phyloP scores from a whole-genome alignment of 371 early-diverging fungal genomes.

The Cokeromyces recurvatus region DNA sequence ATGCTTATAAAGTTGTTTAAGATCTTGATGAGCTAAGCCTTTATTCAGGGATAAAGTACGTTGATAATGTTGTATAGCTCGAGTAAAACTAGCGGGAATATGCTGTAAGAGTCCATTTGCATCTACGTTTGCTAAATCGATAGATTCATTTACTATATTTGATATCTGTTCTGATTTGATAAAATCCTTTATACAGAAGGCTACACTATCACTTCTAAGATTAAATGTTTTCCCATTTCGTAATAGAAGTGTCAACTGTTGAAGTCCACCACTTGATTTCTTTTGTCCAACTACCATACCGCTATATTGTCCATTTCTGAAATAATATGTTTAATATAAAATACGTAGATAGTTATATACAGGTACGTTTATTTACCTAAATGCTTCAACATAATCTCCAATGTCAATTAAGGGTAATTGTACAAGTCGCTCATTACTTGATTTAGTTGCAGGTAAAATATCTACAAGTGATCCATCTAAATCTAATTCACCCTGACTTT shows the following conservation, averaged over 20 bases:
- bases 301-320: constrained; percentile 40
- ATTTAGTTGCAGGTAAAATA: background rate
- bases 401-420: constrained; percentile 12
- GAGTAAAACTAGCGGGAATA: constrained; percentile 19
- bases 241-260: constrained; percentile 35
- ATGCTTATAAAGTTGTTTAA: constrained; percentile 21
- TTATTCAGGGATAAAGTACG: constrained; percentile 16
- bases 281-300: constrained; percentile 43
- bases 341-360: background rate
- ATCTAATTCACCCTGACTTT: no score
- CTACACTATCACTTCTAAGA: constrained; percentile 45
- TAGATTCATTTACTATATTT: constrained; percentile 1
- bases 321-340: no score
- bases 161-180: constrained; percentile 6
- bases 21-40: constrained; percentile 22
- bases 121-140: constrained; percentile 11
- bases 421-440: background rate
- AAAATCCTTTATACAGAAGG: constrained; percentile 44
- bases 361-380: constrained; percentile 37
- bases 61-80: constrained; percentile 26
- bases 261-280: constrained; percentile 39
- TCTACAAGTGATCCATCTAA: no score
- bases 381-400: constrained; percentile 56
- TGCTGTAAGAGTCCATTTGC: constrained; percentile 9
- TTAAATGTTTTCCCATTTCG: constrained; percentile 31